Conservation (phyloP, 2,329 filamentous ascomycete species). For the Penicillium aurantiogriseum region DNA sequence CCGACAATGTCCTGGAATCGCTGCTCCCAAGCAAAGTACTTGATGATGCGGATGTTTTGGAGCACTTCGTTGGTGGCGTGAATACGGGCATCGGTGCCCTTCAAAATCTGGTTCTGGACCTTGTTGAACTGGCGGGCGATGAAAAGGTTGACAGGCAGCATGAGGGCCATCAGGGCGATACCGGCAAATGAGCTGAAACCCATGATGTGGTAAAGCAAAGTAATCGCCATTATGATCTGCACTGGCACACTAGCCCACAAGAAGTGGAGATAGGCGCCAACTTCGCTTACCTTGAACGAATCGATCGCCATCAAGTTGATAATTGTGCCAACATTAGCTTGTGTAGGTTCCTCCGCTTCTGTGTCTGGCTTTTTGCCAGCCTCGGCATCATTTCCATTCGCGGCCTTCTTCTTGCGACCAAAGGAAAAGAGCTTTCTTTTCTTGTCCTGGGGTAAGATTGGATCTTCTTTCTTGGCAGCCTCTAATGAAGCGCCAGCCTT, state of each 20-base stretch:
- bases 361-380: constrained; percentile 18
- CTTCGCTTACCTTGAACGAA: constrained; percentile 96
- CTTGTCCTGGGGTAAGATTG: constrained; percentile 34
- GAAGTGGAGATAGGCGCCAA: constrained; percentile 93
- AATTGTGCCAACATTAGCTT: constrained; percentile 94
- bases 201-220: constrained; percentile 83
- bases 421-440: constrained; percentile 54
- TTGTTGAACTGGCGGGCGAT: constrained; percentile 82
- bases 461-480: constrained; percentile 63
- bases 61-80: constrained; percentile 95
- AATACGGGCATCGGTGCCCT: constrained; percentile 91
- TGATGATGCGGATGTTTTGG: constrained; percentile 98
- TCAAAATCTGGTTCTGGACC: constrained; percentile 87
- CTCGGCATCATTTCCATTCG: constrained; percentile 27
- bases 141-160: constrained; percentile 85
- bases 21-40: constrained; percentile 98
- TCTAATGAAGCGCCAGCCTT: constrained; percentile 81
- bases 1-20: constrained; percentile 83
- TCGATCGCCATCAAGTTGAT: constrained; percentile 99
- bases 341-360: constrained; percentile 52
- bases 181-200: constrained; percentile 92
- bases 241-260: constrained; percentile 89
- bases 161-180: constrained; percentile 81
- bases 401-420: constrained; percentile 56
- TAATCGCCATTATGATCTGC: constrained; percentile 77